phyloP scores from a whole-genome alignment of 139 green algal genomes.

The Spirogloea muscicola region DNA sequence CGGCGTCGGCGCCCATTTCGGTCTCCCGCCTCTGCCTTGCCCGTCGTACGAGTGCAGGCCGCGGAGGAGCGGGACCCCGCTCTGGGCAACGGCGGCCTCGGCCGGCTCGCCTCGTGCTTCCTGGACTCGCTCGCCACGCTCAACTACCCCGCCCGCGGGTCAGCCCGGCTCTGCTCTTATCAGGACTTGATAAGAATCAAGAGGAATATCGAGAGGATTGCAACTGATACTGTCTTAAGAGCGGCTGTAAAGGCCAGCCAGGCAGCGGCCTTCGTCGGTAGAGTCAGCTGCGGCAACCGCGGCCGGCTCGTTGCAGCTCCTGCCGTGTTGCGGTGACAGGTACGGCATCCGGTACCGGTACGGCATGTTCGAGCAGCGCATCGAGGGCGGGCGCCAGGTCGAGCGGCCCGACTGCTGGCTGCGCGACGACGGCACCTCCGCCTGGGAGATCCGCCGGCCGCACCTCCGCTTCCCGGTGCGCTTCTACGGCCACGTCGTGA shows the following conservation, averaged over 20 bases:
- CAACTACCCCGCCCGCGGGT: conserved; percentile 87
- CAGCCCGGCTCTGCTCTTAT: too few species aligned
- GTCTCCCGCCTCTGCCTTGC: too few species aligned
- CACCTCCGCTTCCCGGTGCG: conserved; percentile 80
- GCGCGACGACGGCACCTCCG: conserved; percentile 77
- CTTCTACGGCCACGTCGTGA: conserved; percentile 83
- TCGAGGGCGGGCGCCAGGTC: conserved; percentile 87
- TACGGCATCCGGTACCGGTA: conserved; percentile 99
- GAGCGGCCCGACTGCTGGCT: conserved; percentile 98
- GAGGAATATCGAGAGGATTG: too few species aligned
- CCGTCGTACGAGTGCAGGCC: conserved; percentile 4
- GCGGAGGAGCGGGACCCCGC: conserved; percentile 78
- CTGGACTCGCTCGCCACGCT: conserved; percentile 96
- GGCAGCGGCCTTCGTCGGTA: too few species aligned
- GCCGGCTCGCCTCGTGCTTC: conserved; percentile 95
- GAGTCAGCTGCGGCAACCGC: too few species aligned
- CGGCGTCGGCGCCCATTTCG: too few species aligned
- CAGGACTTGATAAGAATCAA: too few species aligned
- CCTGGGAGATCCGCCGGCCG: conserved; percentile 91
- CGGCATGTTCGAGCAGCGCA: conserved; percentile 94
- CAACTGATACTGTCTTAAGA: too few species aligned
- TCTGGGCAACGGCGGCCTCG: conserved; percentile 97
- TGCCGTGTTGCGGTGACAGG: too few species aligned
- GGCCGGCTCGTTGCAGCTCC: too few species aligned
- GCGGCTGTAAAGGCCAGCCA: too few species aligned